Percentiles rank a stretch among this genome's conserved stretches.
Conservation (phyloP, 2,329 filamentous ascomycete species). For the Botrytis squamosa region DNA sequence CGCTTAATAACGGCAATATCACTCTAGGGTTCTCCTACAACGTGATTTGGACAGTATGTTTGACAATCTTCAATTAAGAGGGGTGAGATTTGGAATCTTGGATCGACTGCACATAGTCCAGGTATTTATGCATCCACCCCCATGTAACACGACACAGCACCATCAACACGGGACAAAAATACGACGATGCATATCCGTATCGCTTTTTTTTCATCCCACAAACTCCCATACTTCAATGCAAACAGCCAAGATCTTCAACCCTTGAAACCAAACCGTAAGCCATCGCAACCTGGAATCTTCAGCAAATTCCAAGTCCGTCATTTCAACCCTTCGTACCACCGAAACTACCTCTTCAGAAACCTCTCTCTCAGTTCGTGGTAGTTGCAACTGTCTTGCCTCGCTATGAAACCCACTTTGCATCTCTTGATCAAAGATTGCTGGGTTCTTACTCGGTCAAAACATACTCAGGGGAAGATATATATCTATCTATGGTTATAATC, state of each 20-base stretch:
- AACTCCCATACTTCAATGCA: too few species aligned
- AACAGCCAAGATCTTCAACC: too few species aligned
- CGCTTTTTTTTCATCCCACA: too few species aligned
- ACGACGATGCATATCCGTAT: neutral
- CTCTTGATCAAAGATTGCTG: neutral
- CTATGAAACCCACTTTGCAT: neutral
- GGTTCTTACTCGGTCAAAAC: neutral
- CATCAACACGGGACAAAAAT: neutral
- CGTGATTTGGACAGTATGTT: neutral
- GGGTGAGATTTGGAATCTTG: neutral
- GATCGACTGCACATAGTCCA: neutral
- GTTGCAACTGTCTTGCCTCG: neutral
- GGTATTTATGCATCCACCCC: accelerated
- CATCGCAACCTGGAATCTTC: too few species aligned
- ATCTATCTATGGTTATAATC: neutral
- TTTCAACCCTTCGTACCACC: too few species aligned
- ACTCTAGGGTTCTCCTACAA: neutral
- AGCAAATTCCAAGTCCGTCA: too few species aligned
- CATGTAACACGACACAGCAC: neutral
- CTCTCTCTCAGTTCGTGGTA: neutral
- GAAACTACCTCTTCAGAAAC: neutral
- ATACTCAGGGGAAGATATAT: neutral
- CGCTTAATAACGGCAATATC: neutral
- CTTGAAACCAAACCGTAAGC: too few species aligned
- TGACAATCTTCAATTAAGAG: neutral